Percentiles rank a stretch among this genome's conserved stretches.
Evolutionary conservation across 768 basidiomycete genomes (phyloP).

Genomic region (Ramaria sp.): DNA sequence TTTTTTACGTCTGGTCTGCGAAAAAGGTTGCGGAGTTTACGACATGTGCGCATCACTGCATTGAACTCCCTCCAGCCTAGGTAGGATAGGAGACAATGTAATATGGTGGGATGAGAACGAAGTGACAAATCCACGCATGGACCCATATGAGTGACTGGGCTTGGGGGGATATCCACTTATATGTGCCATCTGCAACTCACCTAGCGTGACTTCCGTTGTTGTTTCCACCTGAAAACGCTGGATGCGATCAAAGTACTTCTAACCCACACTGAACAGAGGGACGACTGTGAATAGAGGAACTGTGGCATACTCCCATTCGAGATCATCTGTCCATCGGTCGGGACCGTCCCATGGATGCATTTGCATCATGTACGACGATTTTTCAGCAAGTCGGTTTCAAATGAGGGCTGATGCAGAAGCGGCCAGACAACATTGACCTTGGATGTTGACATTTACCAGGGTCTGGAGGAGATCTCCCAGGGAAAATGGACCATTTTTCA

Average conservation of each 20-base stretch:
- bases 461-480: background rate
- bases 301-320: background rate
- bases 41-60: slow-evolving; percentile 26
- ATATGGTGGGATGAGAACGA: slow-evolving; percentile 23
- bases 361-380: background rate
- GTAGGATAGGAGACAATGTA: slow-evolving; percentile 22
- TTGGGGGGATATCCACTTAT: background rate
- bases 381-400: slow-evolving; percentile 1
- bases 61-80: slow-evolving; percentile 31
- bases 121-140: slow-evolving; percentile 11
- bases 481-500: background rate
- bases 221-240: background rate
- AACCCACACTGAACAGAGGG: slow-evolving; percentile 2
- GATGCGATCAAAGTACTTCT: too few species aligned
- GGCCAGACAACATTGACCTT: slow-evolving; percentile 6
- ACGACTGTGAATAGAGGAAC: too few species aligned
- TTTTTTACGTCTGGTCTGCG: slow-evolving; percentile 24
- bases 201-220: background rate
- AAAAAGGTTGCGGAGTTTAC: slow-evolving; percentile 25
- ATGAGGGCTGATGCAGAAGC: slow-evolving; percentile 4
- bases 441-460: slow-evolving; percentile 1
- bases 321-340: slow-evolving; percentile 1
- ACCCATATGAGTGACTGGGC: background rate
- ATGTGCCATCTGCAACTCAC: slow-evolving; percentile 4
- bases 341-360: background rate